A percentile compares a stretch with the other conserved stretches of the same genome.
Evolutionary conservation across 306 rosid species (phyloP).

Genomic region (Pueraria montana): DNA sequence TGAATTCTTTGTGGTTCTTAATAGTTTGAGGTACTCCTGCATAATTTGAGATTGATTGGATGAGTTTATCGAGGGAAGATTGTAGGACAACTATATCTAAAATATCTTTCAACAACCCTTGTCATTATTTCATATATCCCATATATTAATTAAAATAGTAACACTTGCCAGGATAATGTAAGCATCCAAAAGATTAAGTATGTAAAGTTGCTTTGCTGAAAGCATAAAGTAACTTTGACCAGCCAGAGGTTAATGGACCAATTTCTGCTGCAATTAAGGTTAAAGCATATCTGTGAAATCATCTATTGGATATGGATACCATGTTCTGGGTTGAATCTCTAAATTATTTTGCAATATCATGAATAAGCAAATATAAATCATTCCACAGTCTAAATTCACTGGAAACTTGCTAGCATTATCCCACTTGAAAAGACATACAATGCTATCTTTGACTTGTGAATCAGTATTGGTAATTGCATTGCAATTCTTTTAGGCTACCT

Average conservation of each 20-base stretch:
- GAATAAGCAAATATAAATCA: constrained; percentile 14
- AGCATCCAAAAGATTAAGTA: constrained; percentile 18
- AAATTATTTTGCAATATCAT: not conserved
- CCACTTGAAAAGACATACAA: not conserved
- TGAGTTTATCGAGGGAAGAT: constrained; percentile 2
- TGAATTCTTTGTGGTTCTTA: too few species aligned
- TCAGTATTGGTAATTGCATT: constrained; percentile 34
- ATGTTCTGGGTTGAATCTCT: constrained; percentile 23
- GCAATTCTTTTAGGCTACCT: constrained; percentile 77
- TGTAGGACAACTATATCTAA: constrained; percentile 11
- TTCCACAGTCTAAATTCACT: constrained; percentile 13
- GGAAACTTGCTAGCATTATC: constrained; percentile 27
- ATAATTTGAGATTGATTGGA: constrained; percentile 31
- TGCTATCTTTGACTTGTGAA: not conserved
- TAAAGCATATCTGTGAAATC: constrained; percentile 19
- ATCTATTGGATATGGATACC: constrained; percentile 23
- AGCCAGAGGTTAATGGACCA: constrained; percentile 20
- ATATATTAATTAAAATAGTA: constrained; percentile 34
- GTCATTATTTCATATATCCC: constrained; percentile 16
- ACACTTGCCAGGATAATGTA: constrained; percentile 1
- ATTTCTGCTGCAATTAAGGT: not conserved
- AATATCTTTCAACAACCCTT: constrained; percentile 10
- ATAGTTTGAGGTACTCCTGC: not conserved
- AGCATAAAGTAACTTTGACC: constrained; percentile 22
- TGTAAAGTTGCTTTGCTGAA: constrained; percentile 24